A percentile compares a stretch with the other conserved stretches of the same genome.
Evolutionary conservation across 176 grass and related monocot genomes (phyloP).

Genomic region (Aegilops umbellulata): DNA sequence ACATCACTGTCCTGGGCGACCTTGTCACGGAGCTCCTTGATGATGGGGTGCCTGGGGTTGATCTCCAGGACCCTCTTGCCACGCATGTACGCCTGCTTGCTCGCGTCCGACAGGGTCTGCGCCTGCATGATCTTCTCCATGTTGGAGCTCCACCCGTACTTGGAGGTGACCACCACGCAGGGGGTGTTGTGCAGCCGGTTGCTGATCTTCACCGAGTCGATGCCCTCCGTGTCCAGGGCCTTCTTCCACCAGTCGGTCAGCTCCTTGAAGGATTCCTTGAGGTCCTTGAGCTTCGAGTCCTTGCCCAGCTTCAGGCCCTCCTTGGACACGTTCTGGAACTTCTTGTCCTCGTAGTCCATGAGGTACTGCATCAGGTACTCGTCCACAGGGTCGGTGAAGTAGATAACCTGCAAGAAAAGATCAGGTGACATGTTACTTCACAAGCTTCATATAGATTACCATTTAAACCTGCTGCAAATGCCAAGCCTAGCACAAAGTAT

Average conservation of each 20-base stretch:
- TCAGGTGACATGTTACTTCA: neutral
- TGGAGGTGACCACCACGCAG: constrained; percentile 83
- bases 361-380: constrained; percentile 99
- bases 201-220: constrained; percentile 96
- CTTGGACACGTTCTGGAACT: constrained; percentile 98
- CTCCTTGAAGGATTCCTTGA: constrained; percentile 97
- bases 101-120: constrained; percentile 75
- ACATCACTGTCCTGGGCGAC: constrained; percentile 83
- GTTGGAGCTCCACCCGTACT: constrained; percentile 91
- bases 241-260: constrained; percentile 95
- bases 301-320: constrained; percentile 90
- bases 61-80: constrained; percentile 95
- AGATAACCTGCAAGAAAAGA: constrained; percentile 65
- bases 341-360: constrained; percentile 99
- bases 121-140: constrained; percentile 99
- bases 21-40: constrained; percentile 94
- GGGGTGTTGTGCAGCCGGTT: constrained; percentile 79
- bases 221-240: constrained; percentile 64
- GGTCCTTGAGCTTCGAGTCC: constrained; percentile 94
- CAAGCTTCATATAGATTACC: neutral
- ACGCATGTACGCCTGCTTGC: constrained; percentile 89
- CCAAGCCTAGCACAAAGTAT: neutral
- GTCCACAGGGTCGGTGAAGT: constrained; percentile 88
- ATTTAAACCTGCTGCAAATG: neutral
- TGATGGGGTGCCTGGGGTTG: constrained; percentile 89